phyloP scores from a whole-genome alignment of 2,329 filamentous ascomycete species.

The Epichloe gansuensis region DNA sequence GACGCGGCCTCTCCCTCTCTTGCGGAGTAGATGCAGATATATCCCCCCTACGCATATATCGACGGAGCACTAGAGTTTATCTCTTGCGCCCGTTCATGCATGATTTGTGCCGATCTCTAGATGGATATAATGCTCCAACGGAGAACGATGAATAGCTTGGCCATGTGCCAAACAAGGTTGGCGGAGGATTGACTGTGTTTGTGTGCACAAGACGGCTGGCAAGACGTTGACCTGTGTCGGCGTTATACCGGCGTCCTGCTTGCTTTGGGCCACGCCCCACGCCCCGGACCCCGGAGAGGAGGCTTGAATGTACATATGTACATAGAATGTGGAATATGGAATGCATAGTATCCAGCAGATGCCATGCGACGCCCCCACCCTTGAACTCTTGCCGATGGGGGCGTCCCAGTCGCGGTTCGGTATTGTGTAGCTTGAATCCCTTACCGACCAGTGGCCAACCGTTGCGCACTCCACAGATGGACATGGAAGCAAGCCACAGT shows the following conservation, averaged over 20 bases:
- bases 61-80: background rate
- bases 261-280: background rate
- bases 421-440: background rate
- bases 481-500: background rate
- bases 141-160: background rate
- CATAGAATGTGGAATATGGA: background rate
- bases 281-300: background rate
- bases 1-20: background rate
- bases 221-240: background rate
- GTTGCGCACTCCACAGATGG: background rate
- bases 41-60: background rate
- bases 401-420: background rate
- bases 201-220: background rate
- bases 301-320: background rate
- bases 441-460: background rate
- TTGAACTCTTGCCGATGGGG: background rate
- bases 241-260: conserved; percentile 3
- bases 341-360: background rate
- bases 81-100: background rate
- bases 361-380: conserved; percentile 1
- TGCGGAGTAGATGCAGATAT: background rate
- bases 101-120: conserved; percentile 1
- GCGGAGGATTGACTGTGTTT: background rate
- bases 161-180: background rate
- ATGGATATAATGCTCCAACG: background rate